Conservation (phyloP, 2,329 filamentous ascomycete species). For the Fusarium sp. region DNA sequence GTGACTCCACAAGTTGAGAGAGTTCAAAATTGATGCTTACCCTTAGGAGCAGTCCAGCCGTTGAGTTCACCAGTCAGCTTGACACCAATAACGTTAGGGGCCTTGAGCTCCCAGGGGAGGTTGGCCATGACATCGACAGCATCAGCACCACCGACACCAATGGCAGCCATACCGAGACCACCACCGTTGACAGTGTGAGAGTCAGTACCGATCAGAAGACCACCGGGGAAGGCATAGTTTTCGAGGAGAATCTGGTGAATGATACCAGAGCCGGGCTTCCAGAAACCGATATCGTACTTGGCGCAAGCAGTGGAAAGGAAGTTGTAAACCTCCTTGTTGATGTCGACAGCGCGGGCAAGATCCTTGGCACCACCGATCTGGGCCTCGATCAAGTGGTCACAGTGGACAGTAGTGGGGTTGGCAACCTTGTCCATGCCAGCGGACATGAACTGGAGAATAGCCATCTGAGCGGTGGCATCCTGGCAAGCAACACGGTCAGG, state of each 20-base stretch:
- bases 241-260: constrained; percentile 99
- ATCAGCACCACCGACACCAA: constrained; percentile 98
- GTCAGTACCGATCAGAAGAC: constrained; percentile 96
- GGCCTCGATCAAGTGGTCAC: constrained; percentile 99
- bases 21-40: constrained; percentile 61
- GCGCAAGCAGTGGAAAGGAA: constrained; percentile 94
- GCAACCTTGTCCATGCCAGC: constrained; percentile 96
- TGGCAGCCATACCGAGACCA: constrained; percentile 94
- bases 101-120: constrained; percentile 98
- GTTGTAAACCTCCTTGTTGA: constrained; percentile 99
- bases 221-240: constrained; percentile 99
- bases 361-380: constrained; percentile 95
- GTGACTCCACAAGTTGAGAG: neutral
- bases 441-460: constrained; percentile 99
- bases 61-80: constrained; percentile 90
- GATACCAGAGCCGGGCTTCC: constrained; percentile 98
- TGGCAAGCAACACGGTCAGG: constrained; percentile 99
- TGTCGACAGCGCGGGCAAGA: constrained; percentile 88
- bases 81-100: constrained; percentile 96
- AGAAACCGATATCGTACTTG: constrained; percentile 99
- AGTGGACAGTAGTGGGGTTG: constrained; percentile 96
- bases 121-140: constrained; percentile 98
- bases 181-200: constrained; percentile 98
- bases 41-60: constrained; percentile 95
- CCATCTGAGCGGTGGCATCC: constrained; percentile 99